Conservation (phyloP, 495 filamentous ascomycete genomes). For the Penicillium manginii region DNA sequence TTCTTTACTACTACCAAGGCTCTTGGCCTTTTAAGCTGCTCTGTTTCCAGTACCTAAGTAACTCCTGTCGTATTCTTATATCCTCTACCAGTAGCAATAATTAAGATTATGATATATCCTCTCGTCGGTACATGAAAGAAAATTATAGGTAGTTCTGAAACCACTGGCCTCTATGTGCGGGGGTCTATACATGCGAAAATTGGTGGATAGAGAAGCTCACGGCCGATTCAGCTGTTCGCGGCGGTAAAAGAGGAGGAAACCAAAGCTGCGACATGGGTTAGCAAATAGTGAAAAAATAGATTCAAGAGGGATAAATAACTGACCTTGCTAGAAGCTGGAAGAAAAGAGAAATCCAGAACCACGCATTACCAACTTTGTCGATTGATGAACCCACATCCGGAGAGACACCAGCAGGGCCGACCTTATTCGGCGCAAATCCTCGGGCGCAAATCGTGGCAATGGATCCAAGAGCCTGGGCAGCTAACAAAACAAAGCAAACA, state of each 20-base stretch:
- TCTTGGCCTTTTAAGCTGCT: too few species aligned
- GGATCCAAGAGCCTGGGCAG: slow-evolving; percentile 59
- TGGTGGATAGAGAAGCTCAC: not conserved
- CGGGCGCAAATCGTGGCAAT: slow-evolving; percentile 61
- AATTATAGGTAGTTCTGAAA: too few species aligned
- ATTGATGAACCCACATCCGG: slow-evolving; percentile 55
- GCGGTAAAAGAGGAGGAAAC: slow-evolving; percentile 27
- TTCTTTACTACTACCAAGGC: too few species aligned
- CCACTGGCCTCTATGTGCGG: too few species aligned
- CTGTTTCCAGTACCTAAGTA: too few species aligned
- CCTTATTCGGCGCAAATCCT: slow-evolving; percentile 59
- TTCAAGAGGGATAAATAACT: not conserved
- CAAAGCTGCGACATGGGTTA: slow-evolving; percentile 18
- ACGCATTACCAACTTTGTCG: slow-evolving; percentile 47
- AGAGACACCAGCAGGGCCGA: slow-evolving; percentile 64
- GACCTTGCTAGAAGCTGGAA: slow-evolving; percentile 46
- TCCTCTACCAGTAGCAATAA: too few species aligned
- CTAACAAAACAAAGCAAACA: slow-evolving; percentile 57
- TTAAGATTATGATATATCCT: too few species aligned
- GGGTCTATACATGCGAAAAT: not conserved
- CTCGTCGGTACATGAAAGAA: too few species aligned
- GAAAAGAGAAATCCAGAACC: slow-evolving; percentile 61
- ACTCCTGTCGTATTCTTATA: too few species aligned
- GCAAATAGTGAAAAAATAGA: slow-evolving; percentile 3
- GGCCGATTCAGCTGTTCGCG: slow-evolving; percentile 27